Base-by-base conservation (phyloP, 345 rosid species). In the Tarenaya hassleriana region DNA sequence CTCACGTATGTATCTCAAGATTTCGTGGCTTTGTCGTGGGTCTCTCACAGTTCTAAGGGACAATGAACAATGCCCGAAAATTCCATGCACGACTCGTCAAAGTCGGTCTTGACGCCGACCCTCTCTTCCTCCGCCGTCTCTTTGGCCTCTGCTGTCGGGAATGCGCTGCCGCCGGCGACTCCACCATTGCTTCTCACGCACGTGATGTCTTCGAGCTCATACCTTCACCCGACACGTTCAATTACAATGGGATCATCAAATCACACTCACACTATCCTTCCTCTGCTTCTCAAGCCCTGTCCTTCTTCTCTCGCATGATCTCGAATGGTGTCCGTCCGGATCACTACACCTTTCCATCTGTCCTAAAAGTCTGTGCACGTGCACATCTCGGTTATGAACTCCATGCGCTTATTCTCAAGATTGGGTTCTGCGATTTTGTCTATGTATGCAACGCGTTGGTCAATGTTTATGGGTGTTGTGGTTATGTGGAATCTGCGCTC, bases 341-440 rank as follows among this genome's bases (percentile, higher is more conserved):
- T 52, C 62, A 72, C 68, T 77, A 64, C 70, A 80, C 86, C 47
- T 77, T 80, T 60, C 86, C 80, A 24, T 72, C 70, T 52, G 74
- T 74, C n/a, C 76, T 80, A 53, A 80, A 77, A 66, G 74, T 82
- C 12, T 62, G 67, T 33, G 68, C 73, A 7, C 67, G 73, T 5
- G n/a, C n/a, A n/a, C n/a, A n/a, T n/a, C 75, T 77, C 53, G 70
- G 21, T 15, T 18, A 19, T 11, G 71, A 69, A n/a, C n/a, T n/a
- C n/a, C n/a, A n/a, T n/a, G n/a, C n/a, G n/a, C n/a, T n/a, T n/a
- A n/a, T n/a, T n/a, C 12, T 51, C 5, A 80, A 80, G 68, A 63
- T 74, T 7, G 76, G 75, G 13, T 50, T 74, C 3, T 52, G 38
- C 39, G 56, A 66, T 7, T 60, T 69, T 18, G n/a, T 68, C 10